A percentile compares a stretch with the other conserved stretches of the same genome.
Evolutionary conservation across 805 yeast species (phyloP).

Genomic region (Grigorovia transvaalensis): DNA sequence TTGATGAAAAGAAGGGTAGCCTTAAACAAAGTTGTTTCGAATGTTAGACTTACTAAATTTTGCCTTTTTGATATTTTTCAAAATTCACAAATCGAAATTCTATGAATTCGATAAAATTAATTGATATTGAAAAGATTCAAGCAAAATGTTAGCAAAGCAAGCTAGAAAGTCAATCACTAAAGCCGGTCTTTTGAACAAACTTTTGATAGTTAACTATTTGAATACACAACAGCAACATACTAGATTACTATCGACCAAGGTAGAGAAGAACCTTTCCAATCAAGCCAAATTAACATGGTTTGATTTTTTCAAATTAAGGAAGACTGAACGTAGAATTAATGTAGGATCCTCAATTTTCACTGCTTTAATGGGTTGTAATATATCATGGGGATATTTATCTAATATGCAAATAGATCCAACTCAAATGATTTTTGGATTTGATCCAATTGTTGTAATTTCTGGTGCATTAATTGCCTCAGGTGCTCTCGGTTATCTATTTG

Average conservation of each 20-base stretch:
- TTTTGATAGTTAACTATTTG: too few species aligned
- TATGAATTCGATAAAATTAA: neutral
- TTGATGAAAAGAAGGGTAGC: too few species aligned
- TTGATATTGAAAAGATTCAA: too few species aligned
- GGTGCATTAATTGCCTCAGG: slow-evolving; percentile 67
- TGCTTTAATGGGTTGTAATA: slow-evolving; percentile 51
- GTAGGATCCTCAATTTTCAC: slow-evolving; percentile 57
- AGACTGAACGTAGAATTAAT: slow-evolving; percentile 63
- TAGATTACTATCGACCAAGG: neutral
- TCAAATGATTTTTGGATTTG: slow-evolving; percentile 76
- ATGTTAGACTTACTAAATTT: neutral
- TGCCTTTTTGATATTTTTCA: neutral
- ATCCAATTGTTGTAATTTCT: slow-evolving; percentile 72
- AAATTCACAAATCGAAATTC: too few species aligned
- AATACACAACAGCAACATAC: neutral
- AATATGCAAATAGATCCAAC: slow-evolving; percentile 82
- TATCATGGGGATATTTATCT: slow-evolving; percentile 68
- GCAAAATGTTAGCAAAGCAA: neutral
- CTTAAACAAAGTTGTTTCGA: too few species aligned
- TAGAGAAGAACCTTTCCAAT: neutral
- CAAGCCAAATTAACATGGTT: slow-evolving; percentile 54
- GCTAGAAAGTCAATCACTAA: neutral
- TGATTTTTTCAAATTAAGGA: slow-evolving; percentile 66
- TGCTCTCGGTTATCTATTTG: slow-evolving; percentile 66
- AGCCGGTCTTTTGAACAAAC: neutral